Percentiles rank a stretch among this genome's conserved stretches.
These are phyloP conservation scores for Apodospora peruviana DNA, from an alignment of 495 filamentous ascomycete genomes.

Conservation along the genomic window DNA sequence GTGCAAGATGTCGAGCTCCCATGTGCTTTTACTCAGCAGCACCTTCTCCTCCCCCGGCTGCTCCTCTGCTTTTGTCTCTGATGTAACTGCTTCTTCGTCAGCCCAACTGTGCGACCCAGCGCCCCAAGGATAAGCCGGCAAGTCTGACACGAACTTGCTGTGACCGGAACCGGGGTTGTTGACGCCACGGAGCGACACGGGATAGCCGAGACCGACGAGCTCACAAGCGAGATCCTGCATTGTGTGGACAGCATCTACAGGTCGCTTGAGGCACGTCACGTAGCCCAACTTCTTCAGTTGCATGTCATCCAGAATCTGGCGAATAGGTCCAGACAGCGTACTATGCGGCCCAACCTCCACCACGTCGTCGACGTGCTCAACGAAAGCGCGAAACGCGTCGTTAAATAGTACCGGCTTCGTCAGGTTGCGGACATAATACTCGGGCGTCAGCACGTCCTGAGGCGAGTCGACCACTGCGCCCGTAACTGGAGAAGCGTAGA, in stretches of 20 bases:
- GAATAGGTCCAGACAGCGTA: slow-evolving; percentile 17
- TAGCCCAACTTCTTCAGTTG: slow-evolving; percentile 4
- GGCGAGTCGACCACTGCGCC: slow-evolving; percentile 6
- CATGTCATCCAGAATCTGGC: slow-evolving; percentile 10
- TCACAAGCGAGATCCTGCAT: slow-evolving; percentile 8
- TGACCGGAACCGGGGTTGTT: neutral
- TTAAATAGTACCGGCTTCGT: neutral
- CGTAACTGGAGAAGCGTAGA: slow-evolving; percentile 27
- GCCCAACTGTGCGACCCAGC: slow-evolving; percentile 8
- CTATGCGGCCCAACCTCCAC: slow-evolving; percentile 29
- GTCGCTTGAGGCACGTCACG: slow-evolving; percentile 9
- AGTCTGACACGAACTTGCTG: slow-evolving; percentile 16
- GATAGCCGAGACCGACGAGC: slow-evolving; percentile 8
- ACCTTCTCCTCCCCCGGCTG: neutral
- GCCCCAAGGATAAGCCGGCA: slow-evolving; percentile 34
- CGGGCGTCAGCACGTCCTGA: neutral
- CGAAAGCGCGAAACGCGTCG: neutral
- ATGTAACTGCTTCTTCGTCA: too few relatives aligned
- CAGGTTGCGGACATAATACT: neutral
- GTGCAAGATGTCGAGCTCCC: slow-evolving; percentile 10
- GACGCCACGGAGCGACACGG: neutral
- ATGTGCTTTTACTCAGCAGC: neutral
- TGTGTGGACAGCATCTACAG: slow-evolving; percentile 8
- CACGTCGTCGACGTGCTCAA: slow-evolving; percentile 7
- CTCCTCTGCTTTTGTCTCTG: neutral